Percentiles rank a stretch among this genome's conserved stretches.
Conservation (phyloP, 176 grass and related monocot species). For the Hsuehochloa calcarea region DNA sequence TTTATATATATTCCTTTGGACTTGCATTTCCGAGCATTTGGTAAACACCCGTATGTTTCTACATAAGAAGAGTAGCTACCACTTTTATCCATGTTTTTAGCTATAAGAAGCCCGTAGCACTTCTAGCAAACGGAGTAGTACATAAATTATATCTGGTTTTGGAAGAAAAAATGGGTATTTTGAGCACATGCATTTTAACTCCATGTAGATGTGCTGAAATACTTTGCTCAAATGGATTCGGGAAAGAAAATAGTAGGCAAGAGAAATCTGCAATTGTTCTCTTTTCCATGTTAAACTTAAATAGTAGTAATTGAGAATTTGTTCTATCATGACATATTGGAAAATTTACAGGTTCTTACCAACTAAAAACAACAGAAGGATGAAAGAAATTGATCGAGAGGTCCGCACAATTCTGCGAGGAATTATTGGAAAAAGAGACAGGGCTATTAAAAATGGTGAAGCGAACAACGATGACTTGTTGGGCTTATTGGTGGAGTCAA, state of each 20-base stretch:
- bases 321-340: background rate
- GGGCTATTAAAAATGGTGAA: constrained; percentile 44
- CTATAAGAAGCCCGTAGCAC: background rate
- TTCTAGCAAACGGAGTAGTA: background rate
- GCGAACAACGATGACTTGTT: constrained; percentile 50
- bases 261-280: background rate
- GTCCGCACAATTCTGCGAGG: constrained; percentile 35
- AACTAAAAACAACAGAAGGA: constrained; percentile 59
- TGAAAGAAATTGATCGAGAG: constrained; percentile 45
- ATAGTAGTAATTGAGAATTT: background rate
- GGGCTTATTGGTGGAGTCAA: constrained; percentile 73
- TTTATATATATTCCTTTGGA: background rate
- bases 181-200: background rate
- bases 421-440: constrained; percentile 64
- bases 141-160: background rate
- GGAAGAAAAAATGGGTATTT: background rate
- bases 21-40: background rate
- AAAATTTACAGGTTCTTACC: constrained; percentile 57
- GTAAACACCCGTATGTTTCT: background rate
- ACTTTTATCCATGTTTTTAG: background rate
- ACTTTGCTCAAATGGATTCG: background rate
- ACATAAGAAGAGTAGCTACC: background rate
- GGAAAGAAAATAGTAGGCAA: background rate
- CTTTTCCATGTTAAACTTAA: background rate
- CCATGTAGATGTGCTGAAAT: background rate